Base-by-base conservation (phyloP, 140 eudicot species). In the Flaveria floridana region DNA sequence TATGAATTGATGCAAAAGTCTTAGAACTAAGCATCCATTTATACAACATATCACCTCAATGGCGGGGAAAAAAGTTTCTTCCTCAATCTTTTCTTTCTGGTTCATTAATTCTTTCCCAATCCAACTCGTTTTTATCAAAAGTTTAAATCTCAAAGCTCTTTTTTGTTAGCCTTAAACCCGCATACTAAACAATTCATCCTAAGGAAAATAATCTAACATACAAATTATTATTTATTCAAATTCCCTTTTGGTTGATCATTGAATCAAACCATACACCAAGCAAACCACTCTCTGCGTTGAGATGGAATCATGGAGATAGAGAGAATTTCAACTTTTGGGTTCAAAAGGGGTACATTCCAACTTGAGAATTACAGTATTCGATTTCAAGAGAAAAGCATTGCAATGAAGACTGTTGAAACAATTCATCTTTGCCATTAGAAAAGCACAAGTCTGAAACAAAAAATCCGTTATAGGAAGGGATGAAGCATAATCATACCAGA, bases 271-370 rank as follows among this genome's bases (percentile, higher is more conserved):
- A 69, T 4, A 46, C 48, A 26, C 7, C 26, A 50, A 70, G 18
- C 14, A 61, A 74, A 48, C 48, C 44, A 73, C 70, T 21, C 70
- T 21, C 34, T 74, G 52, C 14, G 23, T 34, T 56, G 39, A 55
- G 41, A 56, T 26, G 48, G 37, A 30, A 34, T 30, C 37, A 30
- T 30, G 37, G 37, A 30, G 6, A 30, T 6, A 52, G 48, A 9
- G 18, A 53, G 11, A 12, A 34, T 56, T 56, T 39, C 67, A 30
- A 37, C 13, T 16, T 71, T 70, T 30, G 37, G 50, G 50, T n/a
- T 21, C 55, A 30, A 51, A 34, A 30, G 34, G 6, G 47, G 16
- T 53, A 12, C 52, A 30, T 34, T 71, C 20, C 39, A 55, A 55
- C 57, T 63, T 34, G 39, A 61, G 53, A 59, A 61, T 41, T 46